phyloP scores from a whole-genome alignment of 306 rosid species.

The Styphnolobium japonicum region DNA sequence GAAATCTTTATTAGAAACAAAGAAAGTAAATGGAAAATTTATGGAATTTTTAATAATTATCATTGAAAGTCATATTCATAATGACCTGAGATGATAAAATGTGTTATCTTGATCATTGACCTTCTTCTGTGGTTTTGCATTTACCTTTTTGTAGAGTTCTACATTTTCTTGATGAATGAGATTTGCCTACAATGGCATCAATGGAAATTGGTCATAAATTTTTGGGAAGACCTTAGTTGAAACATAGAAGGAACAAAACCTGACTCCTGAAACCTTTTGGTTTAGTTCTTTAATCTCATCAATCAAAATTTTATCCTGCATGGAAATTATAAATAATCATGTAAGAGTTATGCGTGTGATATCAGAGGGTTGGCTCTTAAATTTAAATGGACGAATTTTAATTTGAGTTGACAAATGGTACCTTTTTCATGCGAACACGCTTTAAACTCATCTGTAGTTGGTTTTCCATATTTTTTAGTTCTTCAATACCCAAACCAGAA shows the following conservation, averaged over 20 bases:
- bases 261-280: constrained; percentile 38
- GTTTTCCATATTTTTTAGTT: constrained; percentile 67
- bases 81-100: too few relatives aligned
- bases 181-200: constrained; percentile 47
- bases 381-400: background rate
- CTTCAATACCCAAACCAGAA: constrained; percentile 55
- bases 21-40: too few relatives aligned
- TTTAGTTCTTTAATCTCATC: constrained; percentile 52
- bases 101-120: constrained; percentile 25
- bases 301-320: constrained; percentile 50
- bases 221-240: background rate
- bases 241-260: background rate
- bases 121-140: constrained; percentile 54
- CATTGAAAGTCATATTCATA: too few relatives aligned
- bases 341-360: background rate
- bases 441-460: constrained; percentile 71
- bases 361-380: background rate
- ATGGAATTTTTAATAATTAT: too few relatives aligned
- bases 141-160: constrained; percentile 54
- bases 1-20: too few relatives aligned
- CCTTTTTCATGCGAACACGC: constrained; percentile 66
- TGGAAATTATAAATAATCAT: constrained; percentile 18
- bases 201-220: constrained; percentile 14
- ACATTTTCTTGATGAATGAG: constrained; percentile 50
- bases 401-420: constrained; percentile 11